Conservation (phyloP, 2,329 filamentous ascomycete genomes). For the Eutypa lata region DNA sequence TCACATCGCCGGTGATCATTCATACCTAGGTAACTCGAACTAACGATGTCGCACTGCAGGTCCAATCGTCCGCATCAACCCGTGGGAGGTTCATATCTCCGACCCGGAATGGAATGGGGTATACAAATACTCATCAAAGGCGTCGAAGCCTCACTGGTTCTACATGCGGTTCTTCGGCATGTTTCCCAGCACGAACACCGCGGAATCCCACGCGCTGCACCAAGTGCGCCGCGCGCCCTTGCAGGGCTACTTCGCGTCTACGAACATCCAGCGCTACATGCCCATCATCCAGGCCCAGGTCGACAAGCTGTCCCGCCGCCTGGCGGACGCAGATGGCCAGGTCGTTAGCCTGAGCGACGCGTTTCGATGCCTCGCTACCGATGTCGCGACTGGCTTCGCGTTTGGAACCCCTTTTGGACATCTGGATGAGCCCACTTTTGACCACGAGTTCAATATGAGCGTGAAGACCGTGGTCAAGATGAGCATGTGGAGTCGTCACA, state of each 20-base stretch:
- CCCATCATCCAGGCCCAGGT: slow-evolving; percentile 17
- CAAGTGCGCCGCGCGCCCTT: slow-evolving; percentile 19
- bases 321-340: slow-evolving; percentile 6
- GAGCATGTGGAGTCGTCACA: slow-evolving; percentile 18
- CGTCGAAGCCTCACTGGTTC: slow-evolving; percentile 22
- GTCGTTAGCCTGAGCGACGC: slow-evolving; percentile 19
- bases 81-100: slow-evolving; percentile 16
- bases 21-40: not conserved
- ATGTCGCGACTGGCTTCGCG: slow-evolving; percentile 22
- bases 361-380: slow-evolving; percentile 20
- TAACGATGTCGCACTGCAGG: slow-evolving; percentile 2
- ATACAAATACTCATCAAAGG: slow-evolving; percentile 20
- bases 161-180: slow-evolving; percentile 22
- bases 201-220: slow-evolving; percentile 21
- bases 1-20: not conserved
- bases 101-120: slow-evolving; percentile 18
- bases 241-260: slow-evolving; percentile 19
- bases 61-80: slow-evolving; percentile 20
- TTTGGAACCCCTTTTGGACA: slow-evolving; percentile 20
- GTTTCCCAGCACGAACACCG: slow-evolving; percentile 22
- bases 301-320: slow-evolving; percentile 15
- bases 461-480: slow-evolving; percentile 16
- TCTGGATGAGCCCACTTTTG: slow-evolving; percentile 21
- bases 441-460: slow-evolving; percentile 20
- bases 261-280: slow-evolving; percentile 21